Evolutionary conservation across 73 alveolate genomes (phyloP).

Genomic region (Uronychia setigera): DNA sequence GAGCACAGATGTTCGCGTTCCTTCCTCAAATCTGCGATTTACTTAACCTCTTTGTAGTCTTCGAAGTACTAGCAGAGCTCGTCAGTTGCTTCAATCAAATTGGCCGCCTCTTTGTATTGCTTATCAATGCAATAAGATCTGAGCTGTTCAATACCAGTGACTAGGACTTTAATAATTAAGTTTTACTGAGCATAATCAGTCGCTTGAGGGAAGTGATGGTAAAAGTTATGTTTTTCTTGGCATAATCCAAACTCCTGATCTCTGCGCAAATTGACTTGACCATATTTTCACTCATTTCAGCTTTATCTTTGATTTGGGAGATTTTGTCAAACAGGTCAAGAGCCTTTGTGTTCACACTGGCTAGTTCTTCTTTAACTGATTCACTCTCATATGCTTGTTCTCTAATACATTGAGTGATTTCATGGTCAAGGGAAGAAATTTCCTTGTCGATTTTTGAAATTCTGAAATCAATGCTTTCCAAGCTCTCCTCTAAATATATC

Average conservation of each 20-base stretch:
- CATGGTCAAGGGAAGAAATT: conserved; percentile 65
- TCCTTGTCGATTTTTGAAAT: conserved; percentile 44
- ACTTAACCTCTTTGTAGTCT: conserved; percentile 86
- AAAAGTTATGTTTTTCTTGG: conserved; percentile 92
- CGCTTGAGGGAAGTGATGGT: conserved; percentile 92
- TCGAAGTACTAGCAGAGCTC: conserved; percentile 90
- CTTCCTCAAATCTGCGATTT: conserved; percentile 81
- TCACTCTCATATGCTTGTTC: conserved; percentile 87
- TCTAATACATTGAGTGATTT: conserved; percentile 74
- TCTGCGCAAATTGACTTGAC: conserved; percentile 94
- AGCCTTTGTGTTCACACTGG: conserved; percentile 69
- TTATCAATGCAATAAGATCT: conserved; percentile 81
- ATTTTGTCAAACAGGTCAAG: conserved; percentile 73
- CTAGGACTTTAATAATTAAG: background rate
- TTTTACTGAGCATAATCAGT: conserved; percentile 84
- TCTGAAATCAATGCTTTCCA: background rate
- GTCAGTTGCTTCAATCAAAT: conserved; percentile 91
- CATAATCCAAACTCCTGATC: conserved; percentile 92
- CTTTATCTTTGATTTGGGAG: conserved; percentile 82
- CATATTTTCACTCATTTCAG: conserved; percentile 91
- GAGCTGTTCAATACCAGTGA: conserved; percentile 94
- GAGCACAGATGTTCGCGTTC: conserved; percentile 84
- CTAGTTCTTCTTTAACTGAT: conserved; percentile 73
- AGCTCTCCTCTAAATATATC: background rate
- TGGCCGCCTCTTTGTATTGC: conserved; percentile 93